These are phyloP conservation scores for Pythium aristosporum DNA, from an alignment of 352 stramenopile genomes.

Conservation along the genomic window DNA sequence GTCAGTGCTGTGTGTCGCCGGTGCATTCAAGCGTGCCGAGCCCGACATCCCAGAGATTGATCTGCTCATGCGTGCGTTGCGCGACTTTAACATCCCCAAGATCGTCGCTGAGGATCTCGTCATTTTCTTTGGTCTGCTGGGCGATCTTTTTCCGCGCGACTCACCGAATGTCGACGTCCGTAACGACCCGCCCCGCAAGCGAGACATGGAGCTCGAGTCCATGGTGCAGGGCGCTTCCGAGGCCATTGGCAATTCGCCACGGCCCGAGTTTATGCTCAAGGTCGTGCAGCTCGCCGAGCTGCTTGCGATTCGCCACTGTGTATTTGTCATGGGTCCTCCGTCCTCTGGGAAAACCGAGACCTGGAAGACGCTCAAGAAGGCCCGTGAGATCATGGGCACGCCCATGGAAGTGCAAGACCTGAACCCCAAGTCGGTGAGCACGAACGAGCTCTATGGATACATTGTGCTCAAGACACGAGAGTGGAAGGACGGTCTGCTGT, in stretches of 20 bases:
- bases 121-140: slow-evolving; percentile 94
- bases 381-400: slow-evolving; percentile 85
- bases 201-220: slow-evolving; percentile 91
- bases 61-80: slow-evolving; percentile 94
- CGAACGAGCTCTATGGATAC: slow-evolving; percentile 95
- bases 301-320: slow-evolving; percentile 94
- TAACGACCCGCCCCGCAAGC: slow-evolving; percentile 90
- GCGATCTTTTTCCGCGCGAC: slow-evolving; percentile 93
- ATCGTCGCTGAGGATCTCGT: slow-evolving; percentile 95
- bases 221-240: slow-evolving; percentile 83
- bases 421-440: slow-evolving; percentile 96
- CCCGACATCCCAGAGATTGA: slow-evolving; percentile 92
- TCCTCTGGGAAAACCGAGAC: slow-evolving; percentile 94
- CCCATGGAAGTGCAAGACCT: slow-evolving; percentile 92
- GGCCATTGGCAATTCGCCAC: slow-evolving; percentile 78
- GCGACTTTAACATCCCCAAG: slow-evolving; percentile 97
- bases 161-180: slow-evolving; percentile 85
- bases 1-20: slow-evolving; percentile 93
- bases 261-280: slow-evolving; percentile 90
- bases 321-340: slow-evolving; percentile 96
- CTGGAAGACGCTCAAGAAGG: slow-evolving; percentile 93
- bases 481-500: slow-evolving; percentile 95
- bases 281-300: slow-evolving; percentile 95
- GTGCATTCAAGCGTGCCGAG: slow-evolving; percentile 93
- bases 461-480: slow-evolving; percentile 94